Conservation (phyloP, 2,329 filamentous ascomycete genomes). For the Penicillium sp. region DNA sequence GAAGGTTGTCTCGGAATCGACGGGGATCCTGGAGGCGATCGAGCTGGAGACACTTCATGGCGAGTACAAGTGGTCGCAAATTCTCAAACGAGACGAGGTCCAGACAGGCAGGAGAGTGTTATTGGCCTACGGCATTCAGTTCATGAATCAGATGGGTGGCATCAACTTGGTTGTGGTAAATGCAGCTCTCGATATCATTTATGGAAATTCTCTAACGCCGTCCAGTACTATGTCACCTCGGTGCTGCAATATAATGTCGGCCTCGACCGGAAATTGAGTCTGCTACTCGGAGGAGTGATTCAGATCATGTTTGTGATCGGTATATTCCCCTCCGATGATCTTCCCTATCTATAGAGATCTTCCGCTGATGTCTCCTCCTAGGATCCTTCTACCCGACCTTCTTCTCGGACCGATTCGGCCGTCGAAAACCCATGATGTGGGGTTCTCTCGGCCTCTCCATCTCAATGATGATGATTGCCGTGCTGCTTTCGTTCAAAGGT, state of each 20-base stretch:
- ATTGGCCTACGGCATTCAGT: slow-evolving; percentile 49
- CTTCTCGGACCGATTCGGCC: slow-evolving; percentile 44
- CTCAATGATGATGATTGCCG: slow-evolving; percentile 43
- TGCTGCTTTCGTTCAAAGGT: slow-evolving; percentile 44
- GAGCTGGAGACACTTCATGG: slow-evolving; percentile 39
- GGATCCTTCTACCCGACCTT: slow-evolving; percentile 48
- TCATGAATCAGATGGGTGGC: slow-evolving; percentile 52
- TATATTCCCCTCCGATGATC: slow-evolving; percentile 5
- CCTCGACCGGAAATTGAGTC: slow-evolving; percentile 43
- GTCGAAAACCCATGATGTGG: slow-evolving; percentile 39
- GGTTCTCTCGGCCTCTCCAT: slow-evolving; percentile 36
- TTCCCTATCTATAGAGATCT: not conserved
- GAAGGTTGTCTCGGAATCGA: slow-evolving; percentile 31
- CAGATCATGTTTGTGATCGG: slow-evolving; percentile 32
- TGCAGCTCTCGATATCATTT: not conserved
- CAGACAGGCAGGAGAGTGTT: slow-evolving; percentile 47
- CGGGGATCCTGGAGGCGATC: slow-evolving; percentile 45
- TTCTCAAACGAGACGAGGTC: slow-evolving; percentile 46
- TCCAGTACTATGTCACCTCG: slow-evolving; percentile 27
- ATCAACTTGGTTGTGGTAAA: slow-evolving; percentile 49
- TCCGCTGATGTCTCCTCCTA: not conserved
- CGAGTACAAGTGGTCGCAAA: slow-evolving; percentile 39
- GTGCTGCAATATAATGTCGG: slow-evolving; percentile 50
- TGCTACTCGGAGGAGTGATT: slow-evolving; percentile 48
- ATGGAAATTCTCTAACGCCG: slow-evolving; percentile 2